These are phyloP conservation scores for Aspergillus avenaceus DNA, from an alignment of 495 filamentous ascomycete species.

Conservation along the genomic window DNA sequence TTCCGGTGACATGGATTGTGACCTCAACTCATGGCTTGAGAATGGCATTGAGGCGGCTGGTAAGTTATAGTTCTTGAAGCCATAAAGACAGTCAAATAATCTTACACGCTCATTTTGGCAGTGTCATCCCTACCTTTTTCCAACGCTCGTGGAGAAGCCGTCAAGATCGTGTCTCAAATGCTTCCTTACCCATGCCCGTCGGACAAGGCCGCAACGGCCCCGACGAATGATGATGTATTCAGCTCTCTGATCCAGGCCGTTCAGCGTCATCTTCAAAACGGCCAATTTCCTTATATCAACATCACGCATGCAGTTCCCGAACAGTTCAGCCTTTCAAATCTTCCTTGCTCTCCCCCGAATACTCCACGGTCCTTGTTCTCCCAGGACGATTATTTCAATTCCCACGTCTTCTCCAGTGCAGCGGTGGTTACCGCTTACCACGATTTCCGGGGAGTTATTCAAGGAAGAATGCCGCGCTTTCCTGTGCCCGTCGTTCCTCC, in stretches of 20 bases:
- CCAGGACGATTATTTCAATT: conserved; percentile 52
- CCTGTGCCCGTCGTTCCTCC: conserved; percentile 64
- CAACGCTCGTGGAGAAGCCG: conserved; percentile 36
- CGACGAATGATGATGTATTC: conserved; percentile 40
- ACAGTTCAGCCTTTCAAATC: conserved; percentile 57
- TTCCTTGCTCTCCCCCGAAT: conserved; percentile 56
- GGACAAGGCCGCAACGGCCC: conserved; percentile 33
- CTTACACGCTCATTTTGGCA: conserved; percentile 14
- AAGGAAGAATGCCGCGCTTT: conserved; percentile 34
- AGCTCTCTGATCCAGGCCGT: conserved; percentile 49
- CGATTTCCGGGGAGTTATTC: conserved; percentile 48
- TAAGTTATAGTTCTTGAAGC: conserved; percentile 19
- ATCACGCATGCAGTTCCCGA: conserved; percentile 60
- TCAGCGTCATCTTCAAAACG: conserved; percentile 44
- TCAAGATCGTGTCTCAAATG: conserved; percentile 59
- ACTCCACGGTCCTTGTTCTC: conserved; percentile 49
- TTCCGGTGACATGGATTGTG: conserved; percentile 37
- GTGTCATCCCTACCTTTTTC: conserved; percentile 35
- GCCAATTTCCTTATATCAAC: conserved; percentile 52
- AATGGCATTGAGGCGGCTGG: conserved; percentile 40
- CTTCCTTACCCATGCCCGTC: conserved; percentile 56
- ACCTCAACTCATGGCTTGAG: conserved; percentile 41
- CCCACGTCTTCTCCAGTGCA: conserved; percentile 53
- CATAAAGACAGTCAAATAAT: neutral
- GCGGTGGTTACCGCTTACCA: conserved; percentile 52